phyloP scores from a whole-genome alignment of 108 stramenopile genomes.

The Thalassiosira profunda region DNA sequence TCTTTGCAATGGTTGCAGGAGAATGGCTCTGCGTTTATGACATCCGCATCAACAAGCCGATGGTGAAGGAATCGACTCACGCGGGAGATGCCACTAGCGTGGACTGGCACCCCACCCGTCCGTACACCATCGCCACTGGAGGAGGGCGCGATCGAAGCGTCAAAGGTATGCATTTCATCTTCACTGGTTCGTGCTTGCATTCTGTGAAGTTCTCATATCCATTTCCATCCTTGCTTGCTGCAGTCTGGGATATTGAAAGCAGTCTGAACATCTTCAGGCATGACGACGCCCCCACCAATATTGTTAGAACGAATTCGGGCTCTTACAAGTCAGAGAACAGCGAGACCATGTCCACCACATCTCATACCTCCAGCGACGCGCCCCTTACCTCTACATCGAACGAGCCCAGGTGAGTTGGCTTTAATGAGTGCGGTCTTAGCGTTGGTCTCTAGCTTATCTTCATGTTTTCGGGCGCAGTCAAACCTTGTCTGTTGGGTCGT shows the following conservation, averaged over 20 bases:
- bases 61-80: slow-evolving; percentile 75
- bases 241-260: slow-evolving; percentile 52
- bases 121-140: slow-evolving; percentile 78
- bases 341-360: slow-evolving; percentile 40
- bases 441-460: slow-evolving; percentile 8
- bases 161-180: slow-evolving; percentile 49
- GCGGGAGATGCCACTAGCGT: slow-evolving; percentile 82
- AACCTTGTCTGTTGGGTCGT: background rate
- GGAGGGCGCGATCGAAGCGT: slow-evolving; percentile 80
- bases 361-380: slow-evolving; percentile 36
- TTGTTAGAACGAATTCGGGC: slow-evolving; percentile 42
- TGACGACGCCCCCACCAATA: slow-evolving; percentile 21
- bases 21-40: slow-evolving; percentile 82
- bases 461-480: slow-evolving; percentile 3
- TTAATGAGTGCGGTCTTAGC: slow-evolving; percentile 6
- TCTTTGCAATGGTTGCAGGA: slow-evolving; percentile 84
- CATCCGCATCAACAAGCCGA: slow-evolving; percentile 56
- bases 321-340: slow-evolving; percentile 56
- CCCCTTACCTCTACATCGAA: slow-evolving; percentile 1
- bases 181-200: too few relatives aligned
- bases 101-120: slow-evolving; percentile 85
- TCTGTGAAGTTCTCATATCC: too few relatives aligned
- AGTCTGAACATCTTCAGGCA: slow-evolving; percentile 40
- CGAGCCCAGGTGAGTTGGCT: slow-evolving; percentile 1
- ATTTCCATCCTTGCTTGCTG: too few relatives aligned